Evolutionary conservation across 495 filamentous ascomycete species (phyloP).

Genomic region (Penicillium taxi): DNA sequence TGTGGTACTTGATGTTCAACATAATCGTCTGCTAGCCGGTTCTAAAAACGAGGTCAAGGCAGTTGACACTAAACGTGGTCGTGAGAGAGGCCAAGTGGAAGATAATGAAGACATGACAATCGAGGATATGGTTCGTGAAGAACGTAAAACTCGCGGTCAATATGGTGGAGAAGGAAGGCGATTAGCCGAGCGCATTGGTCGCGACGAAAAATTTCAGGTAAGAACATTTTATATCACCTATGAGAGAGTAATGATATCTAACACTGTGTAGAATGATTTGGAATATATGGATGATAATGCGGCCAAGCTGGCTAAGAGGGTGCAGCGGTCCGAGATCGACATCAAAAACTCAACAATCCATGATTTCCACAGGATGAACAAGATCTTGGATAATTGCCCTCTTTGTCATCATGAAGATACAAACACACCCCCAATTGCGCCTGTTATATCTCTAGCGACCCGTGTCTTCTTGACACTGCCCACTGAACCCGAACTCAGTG

Average conservation of each 20-base stretch:
- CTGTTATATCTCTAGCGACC: slow-evolving; percentile 82
- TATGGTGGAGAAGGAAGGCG: slow-evolving; percentile 72
- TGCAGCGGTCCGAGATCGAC: slow-evolving; percentile 80
- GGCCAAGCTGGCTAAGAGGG: slow-evolving; percentile 76
- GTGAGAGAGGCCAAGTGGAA: slow-evolving; percentile 69
- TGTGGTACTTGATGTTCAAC: slow-evolving; percentile 77
- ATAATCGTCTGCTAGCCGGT: slow-evolving; percentile 77
- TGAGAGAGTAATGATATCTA: not conserved
- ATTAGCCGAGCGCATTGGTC: slow-evolving; percentile 84
- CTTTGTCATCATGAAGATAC: slow-evolving; percentile 91
- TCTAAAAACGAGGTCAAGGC: slow-evolving; percentile 66
- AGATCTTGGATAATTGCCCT: slow-evolving; percentile 78
- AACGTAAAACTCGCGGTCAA: slow-evolving; percentile 72
- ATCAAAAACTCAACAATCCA: slow-evolving; percentile 80
- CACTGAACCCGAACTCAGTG: slow-evolving; percentile 78
- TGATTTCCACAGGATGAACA: slow-evolving; percentile 86
- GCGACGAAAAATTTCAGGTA: slow-evolving; percentile 81
- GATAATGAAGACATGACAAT: slow-evolving; percentile 95
- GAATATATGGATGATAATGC: slow-evolving; percentile 99
- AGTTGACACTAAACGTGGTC: slow-evolving; percentile 66
- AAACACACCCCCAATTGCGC: slow-evolving; percentile 73
- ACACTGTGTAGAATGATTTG: slow-evolving; percentile 58
- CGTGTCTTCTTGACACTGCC: slow-evolving; percentile 83
- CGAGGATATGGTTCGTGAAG: slow-evolving; percentile 91
- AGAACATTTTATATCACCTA: slow-evolving; percentile 14